Conservation (phyloP, 345 rosid genomes). For the Theobroma cacao region DNA sequence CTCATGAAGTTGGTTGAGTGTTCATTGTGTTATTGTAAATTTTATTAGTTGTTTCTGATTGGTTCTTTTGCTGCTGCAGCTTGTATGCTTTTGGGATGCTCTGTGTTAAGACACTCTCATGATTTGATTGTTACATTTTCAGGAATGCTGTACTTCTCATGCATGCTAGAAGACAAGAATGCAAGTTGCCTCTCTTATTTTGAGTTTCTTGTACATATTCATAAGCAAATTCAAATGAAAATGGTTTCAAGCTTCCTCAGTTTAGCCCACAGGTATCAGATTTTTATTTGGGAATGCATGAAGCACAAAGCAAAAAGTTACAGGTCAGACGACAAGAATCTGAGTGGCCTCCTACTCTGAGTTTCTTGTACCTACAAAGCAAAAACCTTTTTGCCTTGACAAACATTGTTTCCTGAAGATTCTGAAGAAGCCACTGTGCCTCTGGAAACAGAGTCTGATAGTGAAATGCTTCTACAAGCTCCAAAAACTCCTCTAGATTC, state of each 20-base stretch:
- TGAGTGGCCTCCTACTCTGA: conserved; percentile 2
- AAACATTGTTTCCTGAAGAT: too few relatives aligned
- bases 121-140: conserved; percentile 7
- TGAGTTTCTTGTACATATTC: conserved; percentile 83
- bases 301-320: not conserved
- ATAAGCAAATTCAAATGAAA: conserved; percentile 86
- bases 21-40: not conserved
- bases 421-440: too few relatives aligned
- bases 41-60: not conserved
- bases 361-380: conserved; percentile 5
- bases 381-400: too few relatives aligned
- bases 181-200: conserved; percentile 73
- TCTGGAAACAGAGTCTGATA: too few relatives aligned
- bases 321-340: not conserved
- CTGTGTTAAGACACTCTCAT: not conserved
- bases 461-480: too few relatives aligned
- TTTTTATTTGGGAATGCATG: not conserved
- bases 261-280: conserved; percentile 12
- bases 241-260: conserved; percentile 38
- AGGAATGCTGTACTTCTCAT: conserved; percentile 77
- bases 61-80: not conserved
- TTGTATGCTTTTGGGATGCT: not conserved
- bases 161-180: conserved; percentile 82
- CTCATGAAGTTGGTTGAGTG: not conserved
- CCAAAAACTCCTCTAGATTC: too few relatives aligned